Base-by-base conservation (phyloP, 139 green algal genomes). In the Chlamydomonas urium region DNA sequence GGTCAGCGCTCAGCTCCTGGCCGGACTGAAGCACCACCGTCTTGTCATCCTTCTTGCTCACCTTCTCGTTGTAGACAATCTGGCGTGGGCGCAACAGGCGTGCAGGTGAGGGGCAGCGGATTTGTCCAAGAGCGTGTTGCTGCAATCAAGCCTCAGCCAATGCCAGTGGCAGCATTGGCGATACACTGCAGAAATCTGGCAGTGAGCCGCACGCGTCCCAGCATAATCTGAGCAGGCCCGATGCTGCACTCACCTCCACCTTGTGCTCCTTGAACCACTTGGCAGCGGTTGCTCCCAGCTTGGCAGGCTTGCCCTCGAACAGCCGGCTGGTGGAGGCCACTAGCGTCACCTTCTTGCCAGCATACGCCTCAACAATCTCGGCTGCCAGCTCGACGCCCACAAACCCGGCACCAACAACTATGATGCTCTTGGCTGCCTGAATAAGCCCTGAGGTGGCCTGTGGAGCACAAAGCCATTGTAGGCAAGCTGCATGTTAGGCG, bases 381-480 rank as follows among this genome's bases (percentile, higher is more conserved):
- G 66, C 66, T 33, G 66, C 66, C 29, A 73, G 26, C 66, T 73
- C 66, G 3, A 73, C 47, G 14, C 66, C 66, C 45, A 73, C 66
- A 29, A 28, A 4, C 3, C 66, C 66, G 8, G 38, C 66, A 38
- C 66, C 66, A n/a, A 73, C 66, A 5, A 73, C n/a, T 4, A 73
- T 42, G 31, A 73, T 73, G 28, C 38, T 56, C 32, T 73, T 73
- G 26, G 66, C 66, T 10, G 10, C 38, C 5, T 10, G 33, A 19
- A 68, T n/a, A 8, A 32, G 60, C 17, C 4, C 60, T 26, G 29
- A 45, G 4, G 60, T 68, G 19, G 24, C 60, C 60, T 68, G 60
- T 19, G n/a, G n/a, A n/a, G n/a, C n/a, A n/a, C n/a, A n/a, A n/a
- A n/a, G n/a, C n/a, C n/a, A n/a, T n/a, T n/a, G n/a, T n/a, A n/a